phyloP scores from a whole-genome alignment of 257 asterid genomes.

The Linaria vulgaris region DNA sequence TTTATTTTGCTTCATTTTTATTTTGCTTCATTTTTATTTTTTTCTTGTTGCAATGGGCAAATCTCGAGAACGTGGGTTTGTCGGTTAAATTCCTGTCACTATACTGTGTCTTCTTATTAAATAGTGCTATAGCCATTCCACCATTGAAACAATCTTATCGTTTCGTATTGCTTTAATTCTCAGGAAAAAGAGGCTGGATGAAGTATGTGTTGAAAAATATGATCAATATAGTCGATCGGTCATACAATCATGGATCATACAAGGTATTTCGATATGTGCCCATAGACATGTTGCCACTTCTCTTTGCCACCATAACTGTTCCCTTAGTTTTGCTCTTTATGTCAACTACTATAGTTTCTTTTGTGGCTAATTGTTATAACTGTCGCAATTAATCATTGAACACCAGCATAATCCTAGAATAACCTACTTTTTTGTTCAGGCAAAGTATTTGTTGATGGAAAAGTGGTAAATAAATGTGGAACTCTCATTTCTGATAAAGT shows the following conservation, averaged over 20 bases:
- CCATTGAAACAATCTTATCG: constrained; percentile 5
- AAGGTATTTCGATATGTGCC: constrained; percentile 45
- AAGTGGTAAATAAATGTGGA: constrained; percentile 85
- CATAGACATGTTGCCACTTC: too few relatives aligned
- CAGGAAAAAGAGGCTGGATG: constrained; percentile 93
- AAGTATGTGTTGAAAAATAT: constrained; percentile 83
- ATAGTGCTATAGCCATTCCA: background rate
- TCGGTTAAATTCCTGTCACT: too few relatives aligned
- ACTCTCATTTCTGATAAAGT: constrained; percentile 82
- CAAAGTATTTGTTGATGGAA: constrained; percentile 92
- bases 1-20: too few relatives aligned
- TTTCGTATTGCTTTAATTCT: constrained; percentile 2
- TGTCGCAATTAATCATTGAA: constrained; percentile 3
- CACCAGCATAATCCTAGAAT: too few relatives aligned
- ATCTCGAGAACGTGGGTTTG: too few relatives aligned
- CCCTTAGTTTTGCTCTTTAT: too few relatives aligned
- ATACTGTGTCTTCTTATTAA: constrained; percentile 11
- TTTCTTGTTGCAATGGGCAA: too few relatives aligned
- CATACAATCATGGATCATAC: constrained; percentile 93
- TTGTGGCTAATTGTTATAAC: background rate
- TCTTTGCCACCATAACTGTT: too few relatives aligned
- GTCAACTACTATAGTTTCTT: background rate
- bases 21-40: too few relatives aligned
- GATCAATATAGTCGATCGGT: constrained; percentile 84
- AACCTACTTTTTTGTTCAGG: constrained; percentile 42